Evolutionary conservation across 257 asterid genomes (phyloP), one percentile per base, ranked within the genome.

Genomic region (Solanum bulbocastanum): DNA sequence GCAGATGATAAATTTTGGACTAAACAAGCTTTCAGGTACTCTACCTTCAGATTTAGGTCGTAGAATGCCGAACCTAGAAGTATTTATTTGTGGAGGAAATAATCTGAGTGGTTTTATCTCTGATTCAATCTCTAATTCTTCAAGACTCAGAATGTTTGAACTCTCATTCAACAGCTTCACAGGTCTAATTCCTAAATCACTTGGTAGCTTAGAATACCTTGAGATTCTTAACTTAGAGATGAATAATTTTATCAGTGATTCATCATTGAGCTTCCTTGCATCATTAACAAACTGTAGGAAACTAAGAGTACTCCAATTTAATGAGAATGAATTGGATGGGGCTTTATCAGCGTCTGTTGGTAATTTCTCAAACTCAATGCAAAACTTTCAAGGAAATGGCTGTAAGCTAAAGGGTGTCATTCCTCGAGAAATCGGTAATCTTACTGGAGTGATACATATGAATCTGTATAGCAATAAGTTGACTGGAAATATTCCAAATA

Each of bases 51-150:
- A 44, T 44, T 44, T 44, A 81, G 92, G 92, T 42, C 58, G 62
- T 5, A 10, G 23, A 9, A 36, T 87, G 2, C 90, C 90, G 22
- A 85, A 36, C 35, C 44, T 89, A 16, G 66, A 60, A 85, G 1
- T 4, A 2, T 4, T 73, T 8, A 0, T 0, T 20, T 16, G 25
- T 73, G 16, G 0, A 35, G 6, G 0, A 10, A 82, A 49, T 33
- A 5, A 87, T 40, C 52, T 90, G 12, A 85, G 69, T 15, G 92
- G 91, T 10, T 66, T 56, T 12, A 85, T 91, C 69, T 83, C 93
- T 18, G 52, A 6, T 14, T 81, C 87, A 46, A 89, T 89, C 85
- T 86, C 89, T 37, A 91, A 91, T 76, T 82, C 83, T 3, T 87
- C 93, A 5, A 49, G 35, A 76, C 90, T 91, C 75, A 0, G 5